Evolutionary conservation across 768 basidiomycete species (phyloP).

Genomic region (Calocybe indica): DNA sequence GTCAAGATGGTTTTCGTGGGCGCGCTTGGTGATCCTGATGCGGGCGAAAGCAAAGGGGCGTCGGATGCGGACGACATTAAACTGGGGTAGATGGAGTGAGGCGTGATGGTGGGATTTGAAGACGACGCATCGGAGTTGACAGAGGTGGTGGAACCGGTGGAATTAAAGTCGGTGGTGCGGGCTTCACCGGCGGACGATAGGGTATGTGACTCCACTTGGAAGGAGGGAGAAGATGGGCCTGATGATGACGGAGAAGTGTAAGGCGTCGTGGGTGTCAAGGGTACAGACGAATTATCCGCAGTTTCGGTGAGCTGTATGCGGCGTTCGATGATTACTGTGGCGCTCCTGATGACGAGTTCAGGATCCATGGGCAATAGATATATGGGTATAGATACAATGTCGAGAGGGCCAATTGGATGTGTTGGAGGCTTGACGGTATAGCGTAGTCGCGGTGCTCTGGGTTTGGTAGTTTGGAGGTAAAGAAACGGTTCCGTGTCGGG

Average conservation of each 20-base stretch:
- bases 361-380: slow-evolving; percentile 55
- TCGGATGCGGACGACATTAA: slow-evolving; percentile 21
- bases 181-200: slow-evolving; percentile 1
- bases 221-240: too few species aligned
- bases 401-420: slow-evolving; percentile 62
- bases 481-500: slow-evolving; percentile 29
- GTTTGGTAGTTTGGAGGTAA: slow-evolving; percentile 41
- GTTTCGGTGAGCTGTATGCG: slow-evolving; percentile 56
- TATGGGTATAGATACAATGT: slow-evolving; percentile 63
- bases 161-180: slow-evolving; percentile 9
- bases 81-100: slow-evolving; percentile 27
- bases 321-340: slow-evolving; percentile 63
- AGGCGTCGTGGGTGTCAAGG: slow-evolving; percentile 15
- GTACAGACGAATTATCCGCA: slow-evolving; percentile 14
- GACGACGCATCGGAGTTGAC: slow-evolving; percentile 17
- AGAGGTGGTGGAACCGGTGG: slow-evolving; percentile 9
- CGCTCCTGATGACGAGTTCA: slow-evolving; percentile 52
- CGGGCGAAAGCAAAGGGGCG: slow-evolving; percentile 20
- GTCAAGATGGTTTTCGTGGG: slow-evolving; percentile 39
- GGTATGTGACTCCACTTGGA: too few species aligned
- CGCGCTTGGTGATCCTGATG: slow-evolving; percentile 10
- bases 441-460: slow-evolving; percentile 50
- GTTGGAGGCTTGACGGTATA: slow-evolving; percentile 54
- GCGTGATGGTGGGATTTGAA: slow-evolving; percentile 37
- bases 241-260: slow-evolving; percentile 13